Evolutionary conservation across 345 rosid species (phyloP).

Genomic region (Hibiscus trionum): DNA sequence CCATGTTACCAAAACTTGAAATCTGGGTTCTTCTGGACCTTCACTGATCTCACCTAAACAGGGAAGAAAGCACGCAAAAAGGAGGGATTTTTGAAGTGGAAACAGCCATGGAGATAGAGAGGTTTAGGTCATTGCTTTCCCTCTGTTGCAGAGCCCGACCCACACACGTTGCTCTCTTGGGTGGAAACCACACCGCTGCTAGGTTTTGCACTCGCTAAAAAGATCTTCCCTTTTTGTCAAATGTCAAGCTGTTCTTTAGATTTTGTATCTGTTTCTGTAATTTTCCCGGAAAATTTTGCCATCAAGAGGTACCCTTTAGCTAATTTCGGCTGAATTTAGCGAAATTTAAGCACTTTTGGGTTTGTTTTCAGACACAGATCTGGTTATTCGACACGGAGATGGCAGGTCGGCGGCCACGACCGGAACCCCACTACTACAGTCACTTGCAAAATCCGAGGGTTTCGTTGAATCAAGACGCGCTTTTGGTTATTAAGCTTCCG

Average conservation of each 20-base stretch:
- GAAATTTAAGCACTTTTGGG: background rate
- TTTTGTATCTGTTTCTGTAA: conserved; percentile 4
- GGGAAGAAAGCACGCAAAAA: background rate
- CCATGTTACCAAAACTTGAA: background rate
- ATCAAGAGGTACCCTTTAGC: conserved; percentile 15
- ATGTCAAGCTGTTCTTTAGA: background rate
- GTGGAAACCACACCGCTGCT: conserved; percentile 60
- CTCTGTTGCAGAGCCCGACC: conserved; percentile 33
- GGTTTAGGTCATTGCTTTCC: conserved; percentile 35
- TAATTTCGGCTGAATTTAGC: background rate
- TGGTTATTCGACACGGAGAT: conserved; percentile 16
- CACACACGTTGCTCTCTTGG: conserved; percentile 41
- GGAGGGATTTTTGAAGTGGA: background rate
- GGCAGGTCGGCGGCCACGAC: conserved; percentile 13
- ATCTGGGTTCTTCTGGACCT: background rate
- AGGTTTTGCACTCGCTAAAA: conserved; percentile 51
- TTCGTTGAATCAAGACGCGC: conserved; percentile 17
- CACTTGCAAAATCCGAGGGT: conserved; percentile 12
- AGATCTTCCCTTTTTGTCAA: background rate
- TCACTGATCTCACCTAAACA: background rate
- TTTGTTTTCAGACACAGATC: background rate
- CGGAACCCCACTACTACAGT: conserved; percentile 9
- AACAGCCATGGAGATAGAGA: conserved; percentile 32
- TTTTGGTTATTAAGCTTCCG: conserved; percentile 34
- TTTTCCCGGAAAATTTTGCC: background rate